Evolutionary conservation across 352 stramenopile species (phyloP), one percentile per base, ranked within the genome.

Genomic region (Phytophthora macrochlamydospora): DNA sequence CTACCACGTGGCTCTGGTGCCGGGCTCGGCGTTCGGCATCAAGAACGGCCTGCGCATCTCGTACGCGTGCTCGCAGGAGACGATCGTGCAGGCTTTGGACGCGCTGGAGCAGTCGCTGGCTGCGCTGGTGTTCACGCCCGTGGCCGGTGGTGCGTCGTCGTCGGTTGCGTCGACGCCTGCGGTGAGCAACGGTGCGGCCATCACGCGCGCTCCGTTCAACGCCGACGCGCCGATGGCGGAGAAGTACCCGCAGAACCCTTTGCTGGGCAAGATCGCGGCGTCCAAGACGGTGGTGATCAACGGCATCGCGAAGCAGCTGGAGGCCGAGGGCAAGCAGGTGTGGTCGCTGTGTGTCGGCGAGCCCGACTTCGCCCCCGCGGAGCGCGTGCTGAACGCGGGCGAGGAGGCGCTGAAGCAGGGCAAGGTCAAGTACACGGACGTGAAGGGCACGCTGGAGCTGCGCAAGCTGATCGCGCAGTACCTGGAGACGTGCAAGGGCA

Each of bases 201-300:
- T 24, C 18, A 24, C 18, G 18, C 18, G 18, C 18, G 18, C 18
- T 24, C 18, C 18, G 18, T 24, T 24, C 18, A 24, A 24, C 18
- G 18, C 18, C 18, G 18, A 24, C 18, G 18, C 50, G 4, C 30
- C 67, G 3, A 79, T 90, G 81, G 69, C 71, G 11, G 65, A 87
- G 28, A 86, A 81, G 63, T 89, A 87, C 66, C 79, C 84, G 18
- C 67, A 90, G 32, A 92, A 93, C 58, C 85, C 92, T 24, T 75
- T 98, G 29, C 64, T 98, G 24, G 78, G 79, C 38, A 89, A 87
- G 63, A 86, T 98, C 58, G 85, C 92, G 51, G 73, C 86, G 30
- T 93, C 88, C 45, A 97, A 97, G 78, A 98, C 93, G 13, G 89
- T 98, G 13, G 91, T 98, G 75, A 96, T 99, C 64, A 97, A 98